These are phyloP conservation scores for Pseudevernia furfuracea DNA, from an alignment of 495 filamentous ascomycete species.

Conservation along the genomic window DNA sequence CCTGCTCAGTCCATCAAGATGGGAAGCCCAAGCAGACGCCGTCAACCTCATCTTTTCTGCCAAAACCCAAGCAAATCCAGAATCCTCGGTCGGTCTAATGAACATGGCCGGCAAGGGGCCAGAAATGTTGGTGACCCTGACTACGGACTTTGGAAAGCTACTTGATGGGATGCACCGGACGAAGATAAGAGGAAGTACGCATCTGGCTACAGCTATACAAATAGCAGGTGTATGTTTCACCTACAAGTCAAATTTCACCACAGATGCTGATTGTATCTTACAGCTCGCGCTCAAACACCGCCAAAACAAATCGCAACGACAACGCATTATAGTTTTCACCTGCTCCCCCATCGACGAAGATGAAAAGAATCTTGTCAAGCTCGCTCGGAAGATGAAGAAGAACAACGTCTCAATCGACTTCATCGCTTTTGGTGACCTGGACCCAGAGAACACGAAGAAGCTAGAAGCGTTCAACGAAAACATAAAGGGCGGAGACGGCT, in stretches of 20 bases:
- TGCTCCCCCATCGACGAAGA: constrained; percentile 86
- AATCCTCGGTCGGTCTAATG: constrained; percentile 96
- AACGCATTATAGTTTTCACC: constrained; percentile 92
- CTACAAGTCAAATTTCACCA: background rate
- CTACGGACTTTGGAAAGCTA: constrained; percentile 90
- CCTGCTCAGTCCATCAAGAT: constrained; percentile 68
- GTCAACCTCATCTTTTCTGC: constrained; percentile 89
- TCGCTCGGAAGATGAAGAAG: constrained; percentile 99
- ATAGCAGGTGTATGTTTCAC: constrained; percentile 71
- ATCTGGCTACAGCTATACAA: constrained; percentile 88
- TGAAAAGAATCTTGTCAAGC: constrained; percentile 77
- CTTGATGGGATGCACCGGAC: constrained; percentile 87
- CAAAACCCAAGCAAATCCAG: constrained; percentile 89
- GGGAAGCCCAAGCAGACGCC: constrained; percentile 90
- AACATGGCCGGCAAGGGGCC: constrained; percentile 97
- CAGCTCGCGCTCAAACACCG: constrained; percentile 97
- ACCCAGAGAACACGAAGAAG: constrained; percentile 85
- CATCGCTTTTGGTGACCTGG: constrained; percentile 85
- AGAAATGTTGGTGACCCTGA: constrained; percentile 92
- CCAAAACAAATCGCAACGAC: constrained; percentile 89
- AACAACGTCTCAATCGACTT: constrained; percentile 85
- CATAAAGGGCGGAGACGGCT: constrained; percentile 83
- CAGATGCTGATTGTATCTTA: constrained; percentile 11
- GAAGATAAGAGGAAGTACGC: constrained; percentile 80
- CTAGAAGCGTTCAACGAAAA: constrained; percentile 85